Evolutionary conservation across 225 moss, liverwort and hornwort genomes (phyloP).

Genomic region (Anthoceros angustus): DNA sequence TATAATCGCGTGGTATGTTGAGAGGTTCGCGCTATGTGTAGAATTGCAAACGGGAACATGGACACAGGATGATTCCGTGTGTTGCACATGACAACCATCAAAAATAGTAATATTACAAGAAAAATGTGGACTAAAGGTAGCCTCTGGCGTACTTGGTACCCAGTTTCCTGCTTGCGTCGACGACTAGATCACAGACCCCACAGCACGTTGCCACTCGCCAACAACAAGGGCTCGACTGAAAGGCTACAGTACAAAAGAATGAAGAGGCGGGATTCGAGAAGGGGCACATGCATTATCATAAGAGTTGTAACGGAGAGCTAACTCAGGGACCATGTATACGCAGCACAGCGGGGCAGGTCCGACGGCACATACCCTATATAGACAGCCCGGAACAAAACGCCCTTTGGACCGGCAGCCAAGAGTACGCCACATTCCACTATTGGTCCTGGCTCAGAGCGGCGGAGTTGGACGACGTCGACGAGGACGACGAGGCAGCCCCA

Average conservation of each 20-base stretch:
- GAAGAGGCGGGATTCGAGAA: neutral
- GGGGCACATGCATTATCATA: neutral
- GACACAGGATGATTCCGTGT: too few species aligned
- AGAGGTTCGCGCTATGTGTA: too few species aligned
- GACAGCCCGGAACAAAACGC: neutral
- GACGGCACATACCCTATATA: neutral
- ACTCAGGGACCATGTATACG: neutral
- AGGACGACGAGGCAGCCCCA: neutral
- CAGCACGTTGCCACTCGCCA: neutral
- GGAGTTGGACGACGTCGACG: neutral
- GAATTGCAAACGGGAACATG: too few species aligned
- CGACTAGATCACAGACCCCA: neutral
- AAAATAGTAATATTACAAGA: neutral
- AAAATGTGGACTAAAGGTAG: neutral
- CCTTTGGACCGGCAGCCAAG: neutral
- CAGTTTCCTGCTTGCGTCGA: neutral
- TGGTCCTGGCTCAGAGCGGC: neutral
- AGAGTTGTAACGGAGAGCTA: neutral
- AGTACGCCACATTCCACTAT: neutral
- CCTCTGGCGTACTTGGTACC: neutral
- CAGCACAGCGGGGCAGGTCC: neutral
- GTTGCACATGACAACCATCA: too few species aligned
- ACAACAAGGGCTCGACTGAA: neutral
- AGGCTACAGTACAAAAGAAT: constrained; percentile 1
- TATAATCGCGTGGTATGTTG: too few species aligned